Base-by-base conservation (phyloP, 1,284 basidiomycete genomes). In the Hymenochaete sp. region DNA sequence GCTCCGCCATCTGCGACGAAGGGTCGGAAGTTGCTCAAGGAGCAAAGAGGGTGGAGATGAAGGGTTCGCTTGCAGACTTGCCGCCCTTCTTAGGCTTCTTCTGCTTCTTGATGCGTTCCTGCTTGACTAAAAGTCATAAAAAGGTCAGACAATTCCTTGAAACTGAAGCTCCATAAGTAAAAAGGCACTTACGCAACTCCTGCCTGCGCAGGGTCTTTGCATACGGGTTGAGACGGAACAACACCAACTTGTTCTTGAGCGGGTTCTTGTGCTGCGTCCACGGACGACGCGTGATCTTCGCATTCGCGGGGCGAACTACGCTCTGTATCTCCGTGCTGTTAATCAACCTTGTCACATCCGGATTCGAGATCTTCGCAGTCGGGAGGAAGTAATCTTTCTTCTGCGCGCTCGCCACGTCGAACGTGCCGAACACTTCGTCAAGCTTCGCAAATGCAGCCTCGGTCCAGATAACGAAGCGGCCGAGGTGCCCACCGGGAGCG, bases 181-280 rank as follows among this genome's bases (percentile, higher is more conserved):
- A 27, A 40, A 44, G 28, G 27, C 33, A 83, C 84, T 49, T 65
- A 88, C 83, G 73, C 54, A 93, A 68, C 64, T 93, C 89, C 64
- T 92, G 86, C 60, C 85, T 76, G 66, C 89, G 84, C 60, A 92
- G 67, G 46, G 85, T 86, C 79, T 93, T 96, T 62, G 95, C 95
- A 72, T 99, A 98, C 47, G 96, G 96, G 81, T 99, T 99, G 71
- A 99, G 80, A 60, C 93, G 85, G 92, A 95, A 97, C 64, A 99
- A 82, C 59, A 97, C 75, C 51, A 79, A 86, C 73, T 90, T 93
- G 88, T 98, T 98, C 71, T 81, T 70, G 61, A 96, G 80, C 49
- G 95, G 93, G 79, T 98, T 98, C 88, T 98, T 98, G 87, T 93
- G 93, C 75, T 98, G 95, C 55, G 92, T 93, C 89, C 91, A 96